phyloP scores from a whole-genome alignment of 768 basidiomycete genomes.

The Mycena amicta region DNA sequence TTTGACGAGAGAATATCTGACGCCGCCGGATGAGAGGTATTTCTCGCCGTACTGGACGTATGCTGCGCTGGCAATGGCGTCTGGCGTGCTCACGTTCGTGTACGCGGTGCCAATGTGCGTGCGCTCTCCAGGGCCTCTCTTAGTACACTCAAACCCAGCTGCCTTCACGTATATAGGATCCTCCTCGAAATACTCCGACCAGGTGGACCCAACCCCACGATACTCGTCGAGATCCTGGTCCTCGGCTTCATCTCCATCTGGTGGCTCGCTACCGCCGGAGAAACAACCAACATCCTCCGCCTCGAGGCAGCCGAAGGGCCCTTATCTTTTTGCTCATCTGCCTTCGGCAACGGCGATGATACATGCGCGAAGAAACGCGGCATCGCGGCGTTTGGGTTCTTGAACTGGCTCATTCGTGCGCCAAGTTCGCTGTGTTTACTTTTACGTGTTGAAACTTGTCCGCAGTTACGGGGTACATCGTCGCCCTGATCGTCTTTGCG shows the following conservation, averaged over 20 bases:
- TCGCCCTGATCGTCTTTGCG: constrained; percentile 26
- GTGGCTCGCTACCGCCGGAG: constrained; percentile 41
- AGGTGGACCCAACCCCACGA: constrained; percentile 41
- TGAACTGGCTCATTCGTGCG: constrained; percentile 38
- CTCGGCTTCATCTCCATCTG: constrained; percentile 40
- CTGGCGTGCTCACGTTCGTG: constrained; percentile 29
- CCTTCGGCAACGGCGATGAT: not conserved
- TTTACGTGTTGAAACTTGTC: no score
- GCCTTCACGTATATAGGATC: constrained; percentile 30
- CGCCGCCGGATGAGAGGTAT: no score
- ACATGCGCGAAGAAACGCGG: constrained; percentile 34
- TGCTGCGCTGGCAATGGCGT: constrained; percentile 31
- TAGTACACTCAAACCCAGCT: no score
- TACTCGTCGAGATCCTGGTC: constrained; percentile 40
- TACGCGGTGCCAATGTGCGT: constrained; percentile 32
- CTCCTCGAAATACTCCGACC: constrained; percentile 35
- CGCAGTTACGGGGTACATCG: constrained; percentile 37
- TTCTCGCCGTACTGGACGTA: no score
- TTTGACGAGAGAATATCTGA: no score
- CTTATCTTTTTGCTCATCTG: not conserved
- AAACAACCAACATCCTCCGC: constrained; percentile 24
- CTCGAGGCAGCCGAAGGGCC: not conserved
- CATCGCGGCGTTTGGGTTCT: constrained; percentile 38
- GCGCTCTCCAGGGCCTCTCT: not conserved
- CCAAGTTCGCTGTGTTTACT: not conserved